Conservation (phyloP, 805 yeast species). For the Torulaspora quercuum region DNA sequence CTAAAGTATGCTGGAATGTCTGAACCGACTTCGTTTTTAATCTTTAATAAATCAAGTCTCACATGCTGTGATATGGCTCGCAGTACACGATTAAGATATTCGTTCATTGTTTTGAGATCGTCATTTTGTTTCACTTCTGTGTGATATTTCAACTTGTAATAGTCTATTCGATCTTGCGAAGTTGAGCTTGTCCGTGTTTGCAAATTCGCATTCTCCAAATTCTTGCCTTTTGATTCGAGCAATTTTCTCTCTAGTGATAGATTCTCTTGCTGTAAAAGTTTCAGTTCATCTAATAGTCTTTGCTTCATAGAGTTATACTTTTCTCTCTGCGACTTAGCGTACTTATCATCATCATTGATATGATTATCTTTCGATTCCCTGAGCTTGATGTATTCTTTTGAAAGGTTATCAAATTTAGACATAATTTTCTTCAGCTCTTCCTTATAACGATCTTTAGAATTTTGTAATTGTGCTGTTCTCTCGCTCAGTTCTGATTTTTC, state of each 20-base stretch:
- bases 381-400: conserved; percentile 23
- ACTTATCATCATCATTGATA: conserved; percentile 6
- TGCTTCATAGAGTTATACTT: conserved; percentile 25
- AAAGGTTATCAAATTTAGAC: conserved; percentile 30
- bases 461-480: conserved; percentile 28
- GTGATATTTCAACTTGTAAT: conserved; percentile 32
- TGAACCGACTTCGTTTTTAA: conserved; percentile 22
- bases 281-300: conserved; percentile 24
- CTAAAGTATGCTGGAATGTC: conserved; percentile 6
- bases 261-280: conserved; percentile 30
- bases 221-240: conserved; percentile 17
- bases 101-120: conserved; percentile 33
- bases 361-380: conserved; percentile 15
- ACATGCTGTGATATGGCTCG: conserved; percentile 32
- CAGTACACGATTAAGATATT: conserved; percentile 33
- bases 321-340: conserved; percentile 8
- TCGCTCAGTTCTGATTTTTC: conserved; percentile 17
- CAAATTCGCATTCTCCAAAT: conserved; percentile 4
- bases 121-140: conserved; percentile 34
- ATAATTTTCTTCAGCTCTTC: conserved; percentile 34
- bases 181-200: conserved; percentile 13
- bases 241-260: conserved; percentile 20
- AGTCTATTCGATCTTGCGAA: conserved; percentile 28
- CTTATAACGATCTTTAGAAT: conserved; percentile 29
- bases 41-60: conserved; percentile 29